Evolutionary conservation across 179 eudicot genomes (phyloP).

Genomic region (Silene noctiflora): DNA sequence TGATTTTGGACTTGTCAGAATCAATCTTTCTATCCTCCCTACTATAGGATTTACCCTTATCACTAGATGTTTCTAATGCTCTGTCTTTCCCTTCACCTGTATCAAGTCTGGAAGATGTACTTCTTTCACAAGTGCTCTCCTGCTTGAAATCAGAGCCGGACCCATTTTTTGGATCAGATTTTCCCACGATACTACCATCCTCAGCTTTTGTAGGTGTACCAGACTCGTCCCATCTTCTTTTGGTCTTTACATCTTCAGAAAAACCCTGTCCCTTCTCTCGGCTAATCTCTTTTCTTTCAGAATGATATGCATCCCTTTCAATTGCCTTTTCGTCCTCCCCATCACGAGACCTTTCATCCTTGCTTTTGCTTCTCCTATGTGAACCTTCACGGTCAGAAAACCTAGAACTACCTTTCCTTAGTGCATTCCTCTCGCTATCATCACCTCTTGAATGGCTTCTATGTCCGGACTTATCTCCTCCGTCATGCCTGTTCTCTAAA

Average conservation of each 20-base stretch:
- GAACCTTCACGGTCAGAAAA: constrained; percentile 48
- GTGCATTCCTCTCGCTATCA: constrained; percentile 46
- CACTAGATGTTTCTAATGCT: constrained; percentile 40
- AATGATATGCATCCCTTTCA: constrained; percentile 47
- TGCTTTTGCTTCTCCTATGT: constrained; percentile 46
- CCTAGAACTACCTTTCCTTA: constrained; percentile 45
- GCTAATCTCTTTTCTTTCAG: constrained; percentile 44
- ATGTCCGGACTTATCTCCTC: constrained; percentile 45
- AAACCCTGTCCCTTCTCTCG: constrained; percentile 50
- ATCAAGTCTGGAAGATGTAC: constrained; percentile 34
- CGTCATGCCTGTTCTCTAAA: constrained; percentile 51
- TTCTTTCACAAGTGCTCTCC: constrained; percentile 42
- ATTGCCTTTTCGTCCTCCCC: constrained; percentile 43
- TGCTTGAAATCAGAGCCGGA: constrained; percentile 40
- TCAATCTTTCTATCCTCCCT: constrained; percentile 55
- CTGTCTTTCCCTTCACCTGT: constrained; percentile 31
- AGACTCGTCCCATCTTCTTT: constrained; percentile 64
- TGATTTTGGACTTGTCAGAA: constrained; percentile 51
- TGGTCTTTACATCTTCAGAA: constrained; percentile 44
- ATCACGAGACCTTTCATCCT: constrained; percentile 45
- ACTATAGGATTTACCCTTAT: constrained; percentile 46
- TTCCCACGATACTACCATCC: constrained; percentile 33
- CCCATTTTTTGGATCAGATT: constrained; percentile 36
- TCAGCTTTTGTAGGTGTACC: constrained; percentile 32
- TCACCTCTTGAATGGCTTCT: constrained; percentile 46